Evolutionary conservation across 208 protist genomes (phyloP).

Genomic region (Trypanosoma lewisi): DNA sequence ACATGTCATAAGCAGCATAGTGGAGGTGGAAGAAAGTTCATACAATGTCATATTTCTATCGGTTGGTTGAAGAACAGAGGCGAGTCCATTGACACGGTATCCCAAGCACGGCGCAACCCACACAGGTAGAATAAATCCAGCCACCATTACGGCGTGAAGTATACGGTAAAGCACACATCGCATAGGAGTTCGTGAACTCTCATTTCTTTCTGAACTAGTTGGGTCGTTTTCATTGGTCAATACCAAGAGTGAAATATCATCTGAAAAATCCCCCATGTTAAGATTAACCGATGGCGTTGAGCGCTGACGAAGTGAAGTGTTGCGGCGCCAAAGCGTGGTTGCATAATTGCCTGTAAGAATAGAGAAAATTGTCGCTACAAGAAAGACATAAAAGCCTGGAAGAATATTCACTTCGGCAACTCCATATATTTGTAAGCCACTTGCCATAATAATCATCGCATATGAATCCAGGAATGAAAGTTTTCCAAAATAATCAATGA

Average conservation of each 20-base stretch:
- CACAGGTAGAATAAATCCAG: conserved; percentile 30
- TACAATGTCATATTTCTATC: conserved; percentile 23
- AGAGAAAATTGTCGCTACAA: conserved; percentile 27
- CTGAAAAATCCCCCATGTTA: not conserved
- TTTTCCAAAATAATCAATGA: conserved; percentile 84
- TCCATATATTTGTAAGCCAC: conserved; percentile 52
- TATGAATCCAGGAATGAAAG: conserved; percentile 88
- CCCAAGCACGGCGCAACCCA: conserved; percentile 36
- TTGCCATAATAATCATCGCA: conserved; percentile 62
- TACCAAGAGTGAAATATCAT: not conserved
- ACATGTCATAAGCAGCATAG: conserved; percentile 20
- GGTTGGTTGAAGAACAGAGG: conserved; percentile 25
- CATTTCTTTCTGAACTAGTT: not conserved
- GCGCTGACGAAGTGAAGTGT: conserved; percentile 24
- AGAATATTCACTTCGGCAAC: conserved; percentile 24
- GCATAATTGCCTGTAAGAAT: conserved; percentile 58
- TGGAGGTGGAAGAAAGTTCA: conserved; percentile 18
- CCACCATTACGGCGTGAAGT: conserved; percentile 6
- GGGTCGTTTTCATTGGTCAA: not conserved
- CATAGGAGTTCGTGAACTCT: not conserved
- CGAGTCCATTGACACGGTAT: conserved; percentile 34
- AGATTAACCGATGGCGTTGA: not conserved
- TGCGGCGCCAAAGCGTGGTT: conserved; percentile 44
- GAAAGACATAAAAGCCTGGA: conserved; percentile 29
- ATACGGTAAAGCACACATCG: not conserved